A percentile compares a stretch with the other conserved stretches of the same genome.
Evolutionary conservation across 768 basidiomycete species (phyloP).

Genomic region (Strobilomyces dryophilus): DNA sequence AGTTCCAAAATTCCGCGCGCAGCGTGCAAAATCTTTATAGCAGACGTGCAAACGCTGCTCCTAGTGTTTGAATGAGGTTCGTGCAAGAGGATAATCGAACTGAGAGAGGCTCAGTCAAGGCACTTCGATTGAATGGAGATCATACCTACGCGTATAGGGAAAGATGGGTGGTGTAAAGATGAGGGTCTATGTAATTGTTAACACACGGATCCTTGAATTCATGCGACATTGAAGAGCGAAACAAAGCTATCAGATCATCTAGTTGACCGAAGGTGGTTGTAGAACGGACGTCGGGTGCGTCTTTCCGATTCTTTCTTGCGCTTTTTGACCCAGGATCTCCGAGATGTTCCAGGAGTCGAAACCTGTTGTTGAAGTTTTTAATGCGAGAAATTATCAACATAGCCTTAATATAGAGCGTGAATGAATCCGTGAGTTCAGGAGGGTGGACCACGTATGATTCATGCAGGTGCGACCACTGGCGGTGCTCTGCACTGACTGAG

Average conservation of each 20-base stretch:
- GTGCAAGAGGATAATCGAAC: neutral
- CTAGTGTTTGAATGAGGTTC: neutral
- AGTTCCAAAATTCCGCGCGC: neutral
- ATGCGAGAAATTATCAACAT: neutral
- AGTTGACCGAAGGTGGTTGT: neutral
- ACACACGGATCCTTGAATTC: neutral
- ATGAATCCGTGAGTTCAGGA: neutral
- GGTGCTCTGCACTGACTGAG: neutral
- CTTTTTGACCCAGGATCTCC: neutral
- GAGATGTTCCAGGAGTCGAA: neutral
- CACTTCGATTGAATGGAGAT: neutral
- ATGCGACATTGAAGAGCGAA: neutral
- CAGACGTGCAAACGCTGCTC: neutral
- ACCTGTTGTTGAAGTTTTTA: neutral
- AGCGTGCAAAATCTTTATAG: neutral
- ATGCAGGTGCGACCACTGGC: neutral
- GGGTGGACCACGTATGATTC: neutral
- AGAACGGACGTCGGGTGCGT: neutral
- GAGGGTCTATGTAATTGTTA: neutral
- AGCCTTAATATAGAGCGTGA: neutral
- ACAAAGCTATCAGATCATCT: neutral
- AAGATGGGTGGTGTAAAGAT: neutral
- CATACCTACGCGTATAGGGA: neutral
- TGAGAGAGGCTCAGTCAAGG: neutral
- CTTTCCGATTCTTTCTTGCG: neutral